phyloP scores from a whole-genome alignment of 2,329 filamentous ascomycete genomes.

The Phoma herbarum region DNA sequence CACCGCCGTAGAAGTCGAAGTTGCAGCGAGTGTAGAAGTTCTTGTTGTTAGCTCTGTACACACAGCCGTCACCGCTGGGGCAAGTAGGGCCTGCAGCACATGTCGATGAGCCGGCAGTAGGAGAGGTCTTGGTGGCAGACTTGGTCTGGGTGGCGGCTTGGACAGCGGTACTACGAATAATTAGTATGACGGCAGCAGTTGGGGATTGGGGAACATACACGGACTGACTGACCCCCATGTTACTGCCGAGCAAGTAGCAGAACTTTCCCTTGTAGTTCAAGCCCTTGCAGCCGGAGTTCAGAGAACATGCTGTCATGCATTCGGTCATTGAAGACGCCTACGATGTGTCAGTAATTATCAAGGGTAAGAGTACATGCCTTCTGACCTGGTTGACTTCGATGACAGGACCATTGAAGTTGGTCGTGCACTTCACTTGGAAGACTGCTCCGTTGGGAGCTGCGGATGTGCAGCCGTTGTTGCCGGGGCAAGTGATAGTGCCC shows the following conservation, averaged over 20 bases:
- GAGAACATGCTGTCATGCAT: slow-evolving; percentile 24
- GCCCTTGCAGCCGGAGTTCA: slow-evolving; percentile 11
- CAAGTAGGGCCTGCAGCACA: not conserved
- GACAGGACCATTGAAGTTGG: slow-evolving; percentile 20
- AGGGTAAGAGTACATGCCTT: not conserved
- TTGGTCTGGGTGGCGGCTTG: slow-evolving; percentile 11
- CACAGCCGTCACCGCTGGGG: not conserved
- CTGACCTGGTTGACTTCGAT: slow-evolving; percentile 14
- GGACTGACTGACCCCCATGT: slow-evolving; percentile 2
- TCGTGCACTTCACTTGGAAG: slow-evolving; percentile 22
- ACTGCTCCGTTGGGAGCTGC: slow-evolving; percentile 20
- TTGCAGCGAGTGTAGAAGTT: slow-evolving; percentile 2
- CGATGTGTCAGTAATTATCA: not conserved
- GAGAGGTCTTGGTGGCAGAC: not conserved
- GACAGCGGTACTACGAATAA: not conserved
- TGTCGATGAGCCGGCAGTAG: not conserved
- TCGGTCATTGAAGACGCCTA: slow-evolving; percentile 20
- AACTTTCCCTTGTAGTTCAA: slow-evolving; percentile 21
- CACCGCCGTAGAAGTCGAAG: slow-evolving; percentile 1
- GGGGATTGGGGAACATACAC: not conserved
- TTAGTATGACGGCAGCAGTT: not conserved
- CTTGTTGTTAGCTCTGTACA: not conserved
- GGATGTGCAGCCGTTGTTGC: slow-evolving; percentile 20
- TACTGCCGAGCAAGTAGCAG: slow-evolving; percentile 26
- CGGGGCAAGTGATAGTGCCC: slow-evolving; percentile 13